Base-by-base conservation (phyloP, 2,329 filamentous ascomycete species). In the Annulohypoxylon truncatum region DNA sequence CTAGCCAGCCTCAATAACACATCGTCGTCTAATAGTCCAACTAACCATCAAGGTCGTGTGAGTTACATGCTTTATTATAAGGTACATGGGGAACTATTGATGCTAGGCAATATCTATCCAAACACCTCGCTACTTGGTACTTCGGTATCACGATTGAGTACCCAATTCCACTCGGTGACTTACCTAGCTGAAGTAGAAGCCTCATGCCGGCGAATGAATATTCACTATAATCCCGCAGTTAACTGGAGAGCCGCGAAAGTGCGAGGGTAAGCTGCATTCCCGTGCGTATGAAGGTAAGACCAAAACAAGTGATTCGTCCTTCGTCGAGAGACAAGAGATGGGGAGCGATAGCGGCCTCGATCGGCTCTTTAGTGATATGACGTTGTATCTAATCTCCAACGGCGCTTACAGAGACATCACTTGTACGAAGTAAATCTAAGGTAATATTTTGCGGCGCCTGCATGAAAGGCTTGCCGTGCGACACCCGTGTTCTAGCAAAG, bases 11-110 rank as follows among this genome's bases (percentile, higher is more conserved):
- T 57, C 35, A 15, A 51, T 47, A 35, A 33, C 29, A 52, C 55
- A 64, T 56, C 65, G 51, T 61, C 65, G 64, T 67, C 51, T 10
- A 42, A 42, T 10, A 42, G 22, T 42, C 22, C 33, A 22, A 53
- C 46, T 66, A 40, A 13, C 31, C 58, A 4, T 62, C 31, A 54
- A 54, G 53, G 63, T 66, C 18, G 13, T 18, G 52, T 26, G 9
- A 50, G 42, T 35, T 46, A n/a, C 24, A n/a, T n/a, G n/a, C n/a
- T n/a, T n/a, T n/a, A n/a, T n/a, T n/a, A n/a, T 40, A 40, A 2
- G 12, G 31, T 22, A 42, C n/a, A n/a, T n/a, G n/a, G 35, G 5
- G n/a, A 5, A 38, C 9, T 18, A 15, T 15, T 15, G n/a, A 42
- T 22, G 8, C 1, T 8, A 42, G 18, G 38, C 38, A 22, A 20